Evolutionary conservation across 1,284 basidiomycete species (phyloP), one percentile per base, ranked within the genome.

Genomic region (Neotropicomus parvogracilis): DNA sequence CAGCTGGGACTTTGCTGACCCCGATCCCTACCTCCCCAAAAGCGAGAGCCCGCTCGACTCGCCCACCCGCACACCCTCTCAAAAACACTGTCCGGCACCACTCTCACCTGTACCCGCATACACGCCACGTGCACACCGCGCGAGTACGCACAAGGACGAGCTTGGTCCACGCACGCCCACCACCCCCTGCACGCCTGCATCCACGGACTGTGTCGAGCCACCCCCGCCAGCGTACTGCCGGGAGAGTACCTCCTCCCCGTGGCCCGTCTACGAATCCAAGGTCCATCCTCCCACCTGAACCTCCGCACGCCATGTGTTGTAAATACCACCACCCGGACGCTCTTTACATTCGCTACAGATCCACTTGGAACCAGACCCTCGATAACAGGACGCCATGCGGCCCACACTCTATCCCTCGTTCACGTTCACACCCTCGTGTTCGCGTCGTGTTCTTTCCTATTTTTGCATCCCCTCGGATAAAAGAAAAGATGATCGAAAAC

Each of bases 1-100:
- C 21, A 60, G 59, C 48, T 64, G 63, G 63, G 63, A 64, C 48
- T 68, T 68, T 64, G 58, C 63, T 0, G 63, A 64, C 38, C 57
- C 60, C 2, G 64, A 68, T 42, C 64, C 65, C 0, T 47, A 44
- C 3, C 41, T 48, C 2, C 28, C 12, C 14, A n/a, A 37, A 2
- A 42, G 48, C 36, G 59, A 50, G 38, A 24, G 17, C n/a, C n/a
- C 32, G 1, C n/a, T 45, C 1, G 46, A 47, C 21, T 11, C 40
- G 1, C 39, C 35, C 10, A 1, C 35, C 28, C 39, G 28, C 4
- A 6, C 32, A 0, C 37, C 32, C 16, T 35, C 40, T 6, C 37
- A 17, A 20, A 64, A 52, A 31, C 45, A 49, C 34, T 51, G 58
- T 38, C 62, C 62, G 0, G 24, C 52, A 1, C 65, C 53, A 0